phyloP scores from a whole-genome alignment of 2,329 filamentous ascomycete genomes.

The Pestalotiopsis fici region DNA sequence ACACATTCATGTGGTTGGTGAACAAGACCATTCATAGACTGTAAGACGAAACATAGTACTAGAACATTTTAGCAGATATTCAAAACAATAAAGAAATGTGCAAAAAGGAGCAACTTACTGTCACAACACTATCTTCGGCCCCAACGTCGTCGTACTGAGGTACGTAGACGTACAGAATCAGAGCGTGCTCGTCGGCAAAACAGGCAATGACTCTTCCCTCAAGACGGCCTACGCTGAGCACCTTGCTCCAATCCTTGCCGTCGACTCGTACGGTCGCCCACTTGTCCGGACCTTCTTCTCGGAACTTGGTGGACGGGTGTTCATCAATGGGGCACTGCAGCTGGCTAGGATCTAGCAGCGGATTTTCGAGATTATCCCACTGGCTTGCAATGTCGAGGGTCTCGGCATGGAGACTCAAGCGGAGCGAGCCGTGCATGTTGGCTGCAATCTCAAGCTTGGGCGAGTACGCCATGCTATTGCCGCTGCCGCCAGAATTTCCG shows the following conservation, averaged over 20 bases:
- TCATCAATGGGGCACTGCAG: constrained; percentile 72
- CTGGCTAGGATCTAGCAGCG: constrained; percentile 78
- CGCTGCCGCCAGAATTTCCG: constrained; percentile 25
- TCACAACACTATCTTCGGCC: constrained; percentile 73
- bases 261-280: constrained; percentile 93
- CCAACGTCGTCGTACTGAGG: constrained; percentile 67
- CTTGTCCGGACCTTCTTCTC: constrained; percentile 72
- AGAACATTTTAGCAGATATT: constrained; percentile 12
- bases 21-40: constrained; percentile 15
- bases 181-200: constrained; percentile 76
- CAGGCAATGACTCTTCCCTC: constrained; percentile 93
- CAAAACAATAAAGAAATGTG: background rate
- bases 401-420: constrained; percentile 79
- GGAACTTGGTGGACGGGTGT: constrained; percentile 81
- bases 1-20: background rate
- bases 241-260: constrained; percentile 89
- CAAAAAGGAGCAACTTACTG: constrained; percentile 49
- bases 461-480: constrained; percentile 25
- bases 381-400: constrained; percentile 80
- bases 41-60: constrained; percentile 33
- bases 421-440: constrained; percentile 90
- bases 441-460: constrained; percentile 84
- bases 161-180: constrained; percentile 83
- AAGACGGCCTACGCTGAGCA: constrained; percentile 87
- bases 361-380: constrained; percentile 86